Conservation (phyloP, 202 grass and related monocot genomes). For the Setaria viridis region DNA sequence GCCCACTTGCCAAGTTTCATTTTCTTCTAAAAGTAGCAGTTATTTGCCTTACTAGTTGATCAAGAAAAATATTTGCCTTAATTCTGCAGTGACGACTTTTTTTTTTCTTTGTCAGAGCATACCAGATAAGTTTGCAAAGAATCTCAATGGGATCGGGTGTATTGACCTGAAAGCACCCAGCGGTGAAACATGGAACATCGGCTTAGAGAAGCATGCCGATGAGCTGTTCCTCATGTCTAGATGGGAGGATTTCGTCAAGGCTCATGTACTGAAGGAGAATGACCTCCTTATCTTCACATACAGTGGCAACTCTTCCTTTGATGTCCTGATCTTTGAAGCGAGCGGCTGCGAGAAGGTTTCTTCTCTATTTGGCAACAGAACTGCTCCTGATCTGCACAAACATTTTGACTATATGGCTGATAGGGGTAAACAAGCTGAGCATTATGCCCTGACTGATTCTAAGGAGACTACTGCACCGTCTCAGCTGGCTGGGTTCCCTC, state of each 20-base stretch:
- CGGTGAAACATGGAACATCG: conserved; percentile 44
- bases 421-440: background rate
- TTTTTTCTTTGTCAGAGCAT: conserved; percentile 44
- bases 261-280: conserved; percentile 43
- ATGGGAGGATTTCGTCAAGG: conserved; percentile 57
- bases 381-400: background rate
- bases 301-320: conserved; percentile 38
- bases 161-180: conserved; percentile 47
- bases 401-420: background rate
- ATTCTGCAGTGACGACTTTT: background rate
- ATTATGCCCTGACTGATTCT: background rate
- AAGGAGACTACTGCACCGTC: background rate
- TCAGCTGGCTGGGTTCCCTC: background rate
- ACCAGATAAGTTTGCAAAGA: conserved; percentile 46
- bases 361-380: conserved; percentile 19
- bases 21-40: background rate
- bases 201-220: conserved; percentile 9
- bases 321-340: conserved; percentile 51
- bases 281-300: conserved; percentile 52
- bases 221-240: conserved; percentile 37
- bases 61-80: background rate
- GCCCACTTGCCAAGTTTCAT: background rate
- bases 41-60: background rate
- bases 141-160: conserved; percentile 27
- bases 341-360: conserved; percentile 48